These are phyloP conservation scores for Solanum chiquidenum DNA, from an alignment of 257 asterid species.

Conservation along the genomic window DNA sequence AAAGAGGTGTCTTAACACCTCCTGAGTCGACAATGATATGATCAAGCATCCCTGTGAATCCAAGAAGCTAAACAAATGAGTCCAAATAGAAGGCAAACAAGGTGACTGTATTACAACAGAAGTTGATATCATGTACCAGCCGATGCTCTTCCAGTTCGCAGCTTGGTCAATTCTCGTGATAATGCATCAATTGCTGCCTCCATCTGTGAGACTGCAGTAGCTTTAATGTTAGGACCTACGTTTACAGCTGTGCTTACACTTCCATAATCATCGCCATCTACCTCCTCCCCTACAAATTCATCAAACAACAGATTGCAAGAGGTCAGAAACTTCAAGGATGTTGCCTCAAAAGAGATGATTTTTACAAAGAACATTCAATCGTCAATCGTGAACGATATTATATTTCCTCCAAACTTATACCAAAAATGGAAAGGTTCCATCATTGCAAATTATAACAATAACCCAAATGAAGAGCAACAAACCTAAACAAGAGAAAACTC, in stretches of 20 bases:
- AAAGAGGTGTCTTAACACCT: constrained; percentile 66
- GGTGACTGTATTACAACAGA: neutral
- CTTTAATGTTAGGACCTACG: constrained; percentile 39
- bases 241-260: constrained; percentile 13
- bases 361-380: neutral
- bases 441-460: neutral
- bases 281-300: constrained; percentile 22
- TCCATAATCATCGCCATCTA: constrained; percentile 28
- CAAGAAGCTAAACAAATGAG: neutral
- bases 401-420: neutral
- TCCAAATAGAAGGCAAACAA: neutral
- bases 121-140: constrained; percentile 30
- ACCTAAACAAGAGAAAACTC: neutral
- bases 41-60: constrained; percentile 78
- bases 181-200: constrained; percentile 75
- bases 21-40: constrained; percentile 80
- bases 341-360: neutral
- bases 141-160: constrained; percentile 93
- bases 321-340: neutral
- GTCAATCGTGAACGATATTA: neutral
- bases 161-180: constrained; percentile 72
- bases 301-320: neutral
- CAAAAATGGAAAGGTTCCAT: neutral
- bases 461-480: neutral
- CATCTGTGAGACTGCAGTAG: constrained; percentile 59